phyloP scores from a whole-genome alignment of 1,284 basidiomycete genomes.

The Malassezia dermatis region DNA sequence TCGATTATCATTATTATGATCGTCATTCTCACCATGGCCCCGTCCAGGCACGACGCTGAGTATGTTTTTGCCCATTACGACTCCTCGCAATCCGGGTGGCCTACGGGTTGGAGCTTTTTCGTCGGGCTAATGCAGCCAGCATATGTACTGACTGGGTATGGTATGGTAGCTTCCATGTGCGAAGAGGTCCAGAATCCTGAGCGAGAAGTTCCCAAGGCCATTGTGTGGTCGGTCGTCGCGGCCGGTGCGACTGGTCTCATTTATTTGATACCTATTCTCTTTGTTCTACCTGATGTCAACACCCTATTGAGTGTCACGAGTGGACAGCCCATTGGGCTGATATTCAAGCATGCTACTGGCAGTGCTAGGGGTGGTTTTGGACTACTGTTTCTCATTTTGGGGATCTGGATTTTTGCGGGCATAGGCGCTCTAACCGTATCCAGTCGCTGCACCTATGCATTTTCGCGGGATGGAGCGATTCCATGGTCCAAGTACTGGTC shows the following conservation, averaged over 20 bases:
- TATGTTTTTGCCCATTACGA: constrained; percentile 49
- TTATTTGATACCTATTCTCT: constrained; percentile 51
- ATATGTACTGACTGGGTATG: constrained; percentile 48
- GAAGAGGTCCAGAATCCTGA: constrained; percentile 48
- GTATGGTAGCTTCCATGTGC: constrained; percentile 48
- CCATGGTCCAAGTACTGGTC: constrained; percentile 48
- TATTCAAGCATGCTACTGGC: constrained; percentile 51
- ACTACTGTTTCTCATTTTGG: constrained; percentile 51
- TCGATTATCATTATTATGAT: constrained; percentile 51
- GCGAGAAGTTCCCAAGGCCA: constrained; percentile 31
- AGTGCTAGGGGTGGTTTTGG: constrained; percentile 50
- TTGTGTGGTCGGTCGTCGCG: constrained; percentile 49
- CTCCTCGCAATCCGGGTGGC: constrained; percentile 38
- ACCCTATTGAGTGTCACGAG: constrained; percentile 49
- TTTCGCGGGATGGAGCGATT: constrained; percentile 51
- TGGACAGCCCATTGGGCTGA: constrained; percentile 50
- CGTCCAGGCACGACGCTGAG: constrained; percentile 46
- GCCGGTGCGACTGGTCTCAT: constrained; percentile 51
- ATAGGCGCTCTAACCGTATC: constrained; percentile 51
- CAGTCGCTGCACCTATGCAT: constrained; percentile 51
- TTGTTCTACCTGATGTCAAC: constrained; percentile 50
- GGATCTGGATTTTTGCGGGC: constrained; percentile 51
- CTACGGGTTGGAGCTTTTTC: constrained; percentile 47
- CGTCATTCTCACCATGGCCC: constrained; percentile 49
- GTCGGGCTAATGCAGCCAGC: constrained; percentile 49